Evolutionary conservation across 2,329 filamentous ascomycete species (phyloP).

Genomic region (Aspergillus phoenicis): DNA sequence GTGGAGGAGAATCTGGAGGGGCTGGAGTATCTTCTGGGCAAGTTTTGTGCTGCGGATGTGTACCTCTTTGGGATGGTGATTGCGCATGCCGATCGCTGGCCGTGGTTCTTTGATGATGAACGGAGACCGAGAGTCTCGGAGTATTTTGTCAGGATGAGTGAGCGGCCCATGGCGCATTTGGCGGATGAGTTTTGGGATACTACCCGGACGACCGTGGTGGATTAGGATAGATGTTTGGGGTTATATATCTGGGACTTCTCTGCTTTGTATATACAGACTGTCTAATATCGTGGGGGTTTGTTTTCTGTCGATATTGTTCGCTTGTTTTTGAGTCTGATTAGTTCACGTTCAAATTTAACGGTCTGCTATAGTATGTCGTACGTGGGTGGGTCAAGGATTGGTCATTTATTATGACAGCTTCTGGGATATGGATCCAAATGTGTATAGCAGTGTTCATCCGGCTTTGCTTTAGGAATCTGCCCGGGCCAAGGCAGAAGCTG

Average conservation of each 20-base stretch:
- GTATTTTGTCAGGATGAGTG: not conserved
- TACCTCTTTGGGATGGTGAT: not conserved
- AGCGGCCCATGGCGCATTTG: not conserved
- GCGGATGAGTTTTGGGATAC: not conserved
- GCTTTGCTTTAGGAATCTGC: too few relatives aligned
- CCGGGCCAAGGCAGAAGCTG: too few relatives aligned
- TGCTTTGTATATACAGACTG: too few relatives aligned
- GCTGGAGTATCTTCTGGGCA: not conserved
- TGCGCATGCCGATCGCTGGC: not conserved
- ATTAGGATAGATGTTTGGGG: not conserved
- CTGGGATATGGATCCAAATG: too few relatives aligned
- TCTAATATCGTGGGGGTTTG: too few relatives aligned
- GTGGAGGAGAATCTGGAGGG: not conserved
- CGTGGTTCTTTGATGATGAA: not conserved
- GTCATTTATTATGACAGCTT: too few relatives aligned
- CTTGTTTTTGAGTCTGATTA: too few relatives aligned
- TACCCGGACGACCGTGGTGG: not conserved
- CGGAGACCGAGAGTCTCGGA: not conserved
- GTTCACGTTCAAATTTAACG: too few relatives aligned
- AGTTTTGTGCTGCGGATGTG: not conserved
- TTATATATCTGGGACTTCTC: not conserved
- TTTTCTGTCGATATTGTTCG: too few relatives aligned
- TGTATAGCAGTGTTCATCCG: too few relatives aligned
- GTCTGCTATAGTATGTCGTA: too few relatives aligned
- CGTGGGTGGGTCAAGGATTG: too few relatives aligned